Conservation (phyloP, 495 filamentous ascomycete genomes). For the Trichodelitschia bisporula region DNA sequence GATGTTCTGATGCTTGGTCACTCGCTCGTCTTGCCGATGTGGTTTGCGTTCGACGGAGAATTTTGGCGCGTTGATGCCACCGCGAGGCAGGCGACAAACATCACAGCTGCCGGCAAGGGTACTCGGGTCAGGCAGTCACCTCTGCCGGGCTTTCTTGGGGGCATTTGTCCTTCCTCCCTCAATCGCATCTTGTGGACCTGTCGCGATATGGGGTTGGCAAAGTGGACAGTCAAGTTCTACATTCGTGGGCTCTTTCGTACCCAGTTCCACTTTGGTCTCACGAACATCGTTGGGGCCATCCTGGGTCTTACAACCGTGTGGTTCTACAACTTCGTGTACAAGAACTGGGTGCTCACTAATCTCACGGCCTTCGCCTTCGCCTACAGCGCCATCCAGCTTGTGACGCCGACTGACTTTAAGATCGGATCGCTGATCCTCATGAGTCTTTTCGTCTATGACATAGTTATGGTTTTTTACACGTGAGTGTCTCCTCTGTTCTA, state of each 20-base stretch:
- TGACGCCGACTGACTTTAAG: conserved; percentile 76
- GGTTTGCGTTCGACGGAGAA: conserved; percentile 24
- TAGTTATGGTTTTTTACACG: conserved; percentile 95
- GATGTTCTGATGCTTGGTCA: conserved; percentile 38
- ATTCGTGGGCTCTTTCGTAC: conserved; percentile 19
- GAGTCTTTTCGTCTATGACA: conserved; percentile 81
- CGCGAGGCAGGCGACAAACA: conserved; percentile 10
- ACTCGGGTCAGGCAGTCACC: conserved; percentile 16
- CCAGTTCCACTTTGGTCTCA: conserved; percentile 23
- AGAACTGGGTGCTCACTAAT: conserved; percentile 66
- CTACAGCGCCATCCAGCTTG: conserved; percentile 54
- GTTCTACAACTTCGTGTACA: conserved; percentile 45
- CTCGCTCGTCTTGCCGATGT: conserved; percentile 47
- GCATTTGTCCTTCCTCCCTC: too few species aligned
- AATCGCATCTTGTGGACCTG: conserved; percentile 27
- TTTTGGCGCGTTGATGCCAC: conserved; percentile 16
- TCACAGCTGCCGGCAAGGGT: too few species aligned
- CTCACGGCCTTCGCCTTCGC: conserved; percentile 67
- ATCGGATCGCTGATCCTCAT: conserved; percentile 56
- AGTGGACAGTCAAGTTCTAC: conserved; percentile 22
- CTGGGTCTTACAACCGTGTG: conserved; percentile 30
- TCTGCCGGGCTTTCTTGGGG: conserved; percentile 23
- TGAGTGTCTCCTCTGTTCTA: conserved; percentile 13
- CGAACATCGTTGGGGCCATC: conserved; percentile 34
- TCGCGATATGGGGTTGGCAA: conserved; percentile 22